Conservation (phyloP, 176 grass and related monocot species). For the Cenchrus fungigraminus region DNA sequence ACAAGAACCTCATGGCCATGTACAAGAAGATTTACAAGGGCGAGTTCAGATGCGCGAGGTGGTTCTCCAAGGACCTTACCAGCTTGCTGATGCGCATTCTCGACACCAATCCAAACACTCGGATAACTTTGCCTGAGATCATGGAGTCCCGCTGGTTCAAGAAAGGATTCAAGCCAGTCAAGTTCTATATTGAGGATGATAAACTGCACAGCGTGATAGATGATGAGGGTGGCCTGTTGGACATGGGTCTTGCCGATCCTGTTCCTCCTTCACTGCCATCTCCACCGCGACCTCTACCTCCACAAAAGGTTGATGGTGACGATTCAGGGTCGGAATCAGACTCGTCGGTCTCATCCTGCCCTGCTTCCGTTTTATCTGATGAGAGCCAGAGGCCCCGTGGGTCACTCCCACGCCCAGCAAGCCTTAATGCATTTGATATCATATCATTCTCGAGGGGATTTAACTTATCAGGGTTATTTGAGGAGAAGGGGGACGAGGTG, state of each 20-base stretch:
- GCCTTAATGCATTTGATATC: constrained; percentile 97
- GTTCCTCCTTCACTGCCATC: constrained; percentile 39
- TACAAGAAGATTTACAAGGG: constrained; percentile 95
- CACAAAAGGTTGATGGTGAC: constrained; percentile 43
- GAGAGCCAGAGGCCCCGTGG: constrained; percentile 46
- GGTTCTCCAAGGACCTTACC: constrained; percentile 87
- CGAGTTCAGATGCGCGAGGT: constrained; percentile 86
- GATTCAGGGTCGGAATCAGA: constrained; percentile 92
- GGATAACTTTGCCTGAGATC: constrained; percentile 78
- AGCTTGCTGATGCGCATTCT: constrained; percentile 63
- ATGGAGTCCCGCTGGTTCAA: constrained; percentile 94
- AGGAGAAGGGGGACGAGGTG: constrained; percentile 75
- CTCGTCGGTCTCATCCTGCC: constrained; percentile 78
- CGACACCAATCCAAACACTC: constrained; percentile 67
- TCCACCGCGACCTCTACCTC: constrained; percentile 11
- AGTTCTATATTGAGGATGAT: constrained; percentile 92
- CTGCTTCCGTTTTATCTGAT: constrained; percentile 60
- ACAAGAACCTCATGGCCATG: constrained; percentile 89
- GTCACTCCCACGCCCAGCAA: constrained; percentile 72
- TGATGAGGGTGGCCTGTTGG: constrained; percentile 33
- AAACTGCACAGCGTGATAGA: constrained; percentile 64
- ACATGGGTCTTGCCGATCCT: constrained; percentile 11
- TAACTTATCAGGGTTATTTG: constrained; percentile 89
- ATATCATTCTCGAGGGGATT: constrained; percentile 96
- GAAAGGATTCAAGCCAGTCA: constrained; percentile 85